Conservation (phyloP, 1,284 basidiomycete genomes). For the Coniferiporia weirii region DNA sequence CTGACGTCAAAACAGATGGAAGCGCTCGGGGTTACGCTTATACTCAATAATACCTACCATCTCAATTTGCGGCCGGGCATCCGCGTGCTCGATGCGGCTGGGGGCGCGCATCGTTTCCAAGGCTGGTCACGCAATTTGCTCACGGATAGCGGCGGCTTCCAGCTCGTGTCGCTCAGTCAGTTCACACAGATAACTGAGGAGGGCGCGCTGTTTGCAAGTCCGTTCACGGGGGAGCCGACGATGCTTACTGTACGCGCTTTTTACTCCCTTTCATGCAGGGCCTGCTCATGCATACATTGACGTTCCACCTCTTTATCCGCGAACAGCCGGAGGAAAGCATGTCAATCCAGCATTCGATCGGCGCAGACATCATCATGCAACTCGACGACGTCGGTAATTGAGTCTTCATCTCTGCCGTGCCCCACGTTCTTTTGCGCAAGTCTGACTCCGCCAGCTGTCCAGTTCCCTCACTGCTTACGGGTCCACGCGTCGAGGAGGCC, state of each 20-base stretch:
- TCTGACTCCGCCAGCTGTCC: not conserved
- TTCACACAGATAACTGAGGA: constrained; percentile 83
- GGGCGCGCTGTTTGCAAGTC: constrained; percentile 76
- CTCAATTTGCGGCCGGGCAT: constrained; percentile 76
- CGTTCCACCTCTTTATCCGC: too few relatives aligned
- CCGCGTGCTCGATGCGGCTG: constrained; percentile 60
- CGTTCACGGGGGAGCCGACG: constrained; percentile 76
- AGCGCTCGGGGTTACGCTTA: constrained; percentile 69
- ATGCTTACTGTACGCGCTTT: constrained; percentile 69
- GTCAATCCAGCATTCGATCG: constrained; percentile 79
- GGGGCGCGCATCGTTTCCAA: constrained; percentile 81
- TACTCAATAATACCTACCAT: constrained; percentile 85
- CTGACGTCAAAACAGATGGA: constrained; percentile 81
- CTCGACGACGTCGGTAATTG: constrained; percentile 78
- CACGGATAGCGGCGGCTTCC: constrained; percentile 86
- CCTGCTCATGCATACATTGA: too few relatives aligned
- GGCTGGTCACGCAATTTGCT: constrained; percentile 79
- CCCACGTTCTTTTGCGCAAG: not conserved
- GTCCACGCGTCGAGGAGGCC: constrained; percentile 76
- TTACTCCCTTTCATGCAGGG: not conserved
- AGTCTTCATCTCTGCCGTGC: not conserved
- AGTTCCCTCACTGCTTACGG: constrained; percentile 72
- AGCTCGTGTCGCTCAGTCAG: constrained; percentile 78
- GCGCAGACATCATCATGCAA: constrained; percentile 89
- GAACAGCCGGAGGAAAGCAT: constrained; percentile 78